Percentiles rank a stretch among this genome's conserved stretches.
Evolutionary conservation across 805 yeast species (phyloP).

Genomic region (Metschnikowia picachoensis): DNA sequence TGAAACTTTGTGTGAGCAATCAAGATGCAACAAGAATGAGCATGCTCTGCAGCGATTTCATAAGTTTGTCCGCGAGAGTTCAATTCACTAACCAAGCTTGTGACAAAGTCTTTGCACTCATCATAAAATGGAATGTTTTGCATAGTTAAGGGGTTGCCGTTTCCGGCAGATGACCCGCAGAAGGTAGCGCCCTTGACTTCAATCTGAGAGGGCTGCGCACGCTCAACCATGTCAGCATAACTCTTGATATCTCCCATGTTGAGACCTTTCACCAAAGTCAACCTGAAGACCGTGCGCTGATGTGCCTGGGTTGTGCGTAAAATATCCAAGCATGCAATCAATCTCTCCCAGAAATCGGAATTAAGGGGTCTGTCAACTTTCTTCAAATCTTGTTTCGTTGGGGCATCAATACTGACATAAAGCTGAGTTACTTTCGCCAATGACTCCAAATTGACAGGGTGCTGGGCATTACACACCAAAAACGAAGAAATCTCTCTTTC

Average conservation of each 20-base stretch:
- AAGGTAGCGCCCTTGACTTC: conserved; percentile 95
- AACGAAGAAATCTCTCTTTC: conserved; percentile 78
- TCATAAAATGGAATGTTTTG: conserved; percentile 93
- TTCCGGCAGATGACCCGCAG: conserved; percentile 82
- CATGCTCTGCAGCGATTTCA: conserved; percentile 91
- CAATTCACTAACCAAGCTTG: conserved; percentile 56
- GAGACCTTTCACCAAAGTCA: conserved; percentile 89
- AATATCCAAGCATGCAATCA: conserved; percentile 76
- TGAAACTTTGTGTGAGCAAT: conserved; percentile 74
- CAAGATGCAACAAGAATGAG: conserved; percentile 88
- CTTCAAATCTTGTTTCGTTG: conserved; percentile 76
- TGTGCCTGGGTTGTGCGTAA: conserved; percentile 66
- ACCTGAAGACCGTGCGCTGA: conserved; percentile 87
- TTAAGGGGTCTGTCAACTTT: conserved; percentile 85
- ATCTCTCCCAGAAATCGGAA: conserved; percentile 90
- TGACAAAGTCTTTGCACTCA: conserved; percentile 78
- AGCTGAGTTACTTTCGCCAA: conserved; percentile 81
- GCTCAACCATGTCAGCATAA: conserved; percentile 81
- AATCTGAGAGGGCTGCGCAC: conserved; percentile 80
- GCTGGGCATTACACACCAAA: conserved; percentile 93
- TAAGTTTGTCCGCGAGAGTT: conserved; percentile 64
- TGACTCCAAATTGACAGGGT: conserved; percentile 74
- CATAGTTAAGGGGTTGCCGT: conserved; percentile 90
- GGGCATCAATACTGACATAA: conserved; percentile 91
- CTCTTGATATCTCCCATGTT: conserved; percentile 77